phyloP scores from a whole-genome alignment of 768 basidiomycete species.

The Termitomyces sp. region DNA sequence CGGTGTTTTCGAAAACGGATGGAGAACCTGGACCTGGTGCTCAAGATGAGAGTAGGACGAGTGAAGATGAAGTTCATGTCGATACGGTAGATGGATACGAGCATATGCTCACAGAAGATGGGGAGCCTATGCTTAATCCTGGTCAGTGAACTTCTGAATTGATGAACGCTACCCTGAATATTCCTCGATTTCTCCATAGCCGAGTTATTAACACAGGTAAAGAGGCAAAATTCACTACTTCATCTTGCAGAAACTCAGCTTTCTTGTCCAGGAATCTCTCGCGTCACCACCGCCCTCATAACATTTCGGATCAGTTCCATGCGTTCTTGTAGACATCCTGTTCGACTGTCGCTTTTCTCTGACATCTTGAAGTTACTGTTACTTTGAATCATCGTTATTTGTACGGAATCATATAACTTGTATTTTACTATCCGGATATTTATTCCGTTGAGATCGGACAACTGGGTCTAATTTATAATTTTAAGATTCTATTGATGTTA shows the following conservation, averaged over 20 bases:
- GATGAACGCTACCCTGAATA: slow-evolving; percentile 7
- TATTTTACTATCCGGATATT: slow-evolving; percentile 13
- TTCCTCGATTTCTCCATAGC: slow-evolving; percentile 28
- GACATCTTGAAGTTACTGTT: slow-evolving; percentile 1
- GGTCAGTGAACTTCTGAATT: slow-evolving; percentile 39
- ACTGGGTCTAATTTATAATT: not conserved
- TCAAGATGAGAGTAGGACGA: slow-evolving; percentile 2
- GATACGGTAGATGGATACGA: slow-evolving; percentile 30
- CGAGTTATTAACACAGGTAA: slow-evolving; percentile 62
- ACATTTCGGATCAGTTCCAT: slow-evolving; percentile 10
- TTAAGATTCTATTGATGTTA: slow-evolving; percentile 1
- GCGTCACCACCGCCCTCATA: slow-evolving; percentile 65
- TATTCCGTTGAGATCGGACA: not conserved
- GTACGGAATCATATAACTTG: slow-evolving; percentile 15
- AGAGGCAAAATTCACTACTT: slow-evolving; percentile 9
- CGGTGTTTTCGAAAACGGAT: slow-evolving; percentile 10
- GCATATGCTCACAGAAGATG: slow-evolving; percentile 60
- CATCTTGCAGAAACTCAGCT: slow-evolving; percentile 14
- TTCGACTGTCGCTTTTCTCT: slow-evolving; percentile 7
- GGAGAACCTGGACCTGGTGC: not conserved
- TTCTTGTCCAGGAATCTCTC: slow-evolving; percentile 49
- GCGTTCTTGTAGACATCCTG: slow-evolving; percentile 3
- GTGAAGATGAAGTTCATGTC: slow-evolving; percentile 1
- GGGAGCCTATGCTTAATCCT: slow-evolving; percentile 66
- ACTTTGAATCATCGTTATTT: slow-evolving; percentile 9